phyloP scores from a whole-genome alignment of 164 flowering plant species.

The Piper betle region DNA sequence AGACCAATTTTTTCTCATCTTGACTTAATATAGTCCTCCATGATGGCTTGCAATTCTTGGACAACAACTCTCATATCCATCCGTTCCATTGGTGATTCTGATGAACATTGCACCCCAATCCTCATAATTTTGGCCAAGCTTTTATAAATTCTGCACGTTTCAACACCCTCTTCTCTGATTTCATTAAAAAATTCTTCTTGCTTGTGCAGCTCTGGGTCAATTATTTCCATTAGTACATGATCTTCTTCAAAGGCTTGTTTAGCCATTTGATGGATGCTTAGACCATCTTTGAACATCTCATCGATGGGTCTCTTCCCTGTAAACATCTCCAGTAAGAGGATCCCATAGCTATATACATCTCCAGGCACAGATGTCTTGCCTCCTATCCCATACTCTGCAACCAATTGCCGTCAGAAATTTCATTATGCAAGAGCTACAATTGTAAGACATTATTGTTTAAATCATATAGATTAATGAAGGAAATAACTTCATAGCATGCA shows the following conservation, averaged over 20 bases:
- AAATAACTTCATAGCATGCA: too few species aligned
- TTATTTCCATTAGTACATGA: not conserved
- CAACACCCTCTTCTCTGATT: not conserved
- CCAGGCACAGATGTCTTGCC: conserved; percentile 60
- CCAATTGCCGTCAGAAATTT: not conserved
- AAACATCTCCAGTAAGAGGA: conserved; percentile 56
- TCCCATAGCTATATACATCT: conserved; percentile 79
- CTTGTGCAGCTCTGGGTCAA: not conserved
- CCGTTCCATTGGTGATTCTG: not conserved
- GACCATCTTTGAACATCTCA: conserved; percentile 37
- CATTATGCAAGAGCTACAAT: not conserved
- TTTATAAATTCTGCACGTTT: not conserved
- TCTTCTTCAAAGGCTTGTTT: conserved; percentile 12
- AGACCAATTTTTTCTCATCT: not conserved
- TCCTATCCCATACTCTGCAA: conserved; percentile 74
- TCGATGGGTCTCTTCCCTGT: conserved; percentile 69
- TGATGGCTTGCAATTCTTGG: not conserved
- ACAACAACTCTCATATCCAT: not conserved
- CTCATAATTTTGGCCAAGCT: not conserved
- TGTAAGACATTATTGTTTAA: not conserved
- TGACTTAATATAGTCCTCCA: not conserved
- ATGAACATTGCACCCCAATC: not conserved
- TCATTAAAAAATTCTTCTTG: not conserved
- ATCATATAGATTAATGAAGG: not conserved
- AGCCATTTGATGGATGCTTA: conserved; percentile 56